Evolutionary conservation across 1,284 basidiomycete genomes (phyloP).

Genomic region (Neonothopanus nambi): DNA sequence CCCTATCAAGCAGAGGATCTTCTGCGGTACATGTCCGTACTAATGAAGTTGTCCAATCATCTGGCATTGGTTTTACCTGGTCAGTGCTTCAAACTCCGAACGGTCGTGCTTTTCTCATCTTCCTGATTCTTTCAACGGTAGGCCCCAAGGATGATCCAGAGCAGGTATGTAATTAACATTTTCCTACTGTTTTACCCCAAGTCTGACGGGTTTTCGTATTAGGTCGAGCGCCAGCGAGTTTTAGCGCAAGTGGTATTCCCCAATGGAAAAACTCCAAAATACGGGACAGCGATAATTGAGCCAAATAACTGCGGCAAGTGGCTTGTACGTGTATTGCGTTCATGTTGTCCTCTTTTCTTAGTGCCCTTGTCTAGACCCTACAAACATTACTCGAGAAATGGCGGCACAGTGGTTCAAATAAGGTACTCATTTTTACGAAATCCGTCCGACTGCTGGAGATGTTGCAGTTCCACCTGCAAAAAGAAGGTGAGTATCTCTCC

Average conservation of each 20-base stretch:
- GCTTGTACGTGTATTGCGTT: no score
- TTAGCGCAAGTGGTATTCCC: slow-evolving; percentile 60
- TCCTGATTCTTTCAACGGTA: slow-evolving; percentile 31
- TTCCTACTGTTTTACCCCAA: neutral
- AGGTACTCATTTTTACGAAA: slow-evolving; percentile 86
- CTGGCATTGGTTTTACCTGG: slow-evolving; percentile 80
- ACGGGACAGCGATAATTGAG: slow-evolving; percentile 58
- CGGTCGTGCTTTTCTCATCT: neutral
- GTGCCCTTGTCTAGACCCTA: slow-evolving; percentile 51
- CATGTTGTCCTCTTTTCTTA: slow-evolving; percentile 11
- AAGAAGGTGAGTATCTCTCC: slow-evolving; percentile 40
- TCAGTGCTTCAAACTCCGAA: slow-evolving; percentile 25
- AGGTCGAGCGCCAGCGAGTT: slow-evolving; percentile 61
- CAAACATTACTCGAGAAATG: slow-evolving; percentile 65
- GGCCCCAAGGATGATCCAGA: slow-evolving; percentile 64
- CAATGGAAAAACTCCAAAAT: slow-evolving; percentile 54
- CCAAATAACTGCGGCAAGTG: slow-evolving; percentile 83
- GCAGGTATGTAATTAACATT: slow-evolving; percentile 47
- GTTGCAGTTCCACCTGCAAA: slow-evolving; percentile 69
- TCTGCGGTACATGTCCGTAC: slow-evolving; percentile 73
- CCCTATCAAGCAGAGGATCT: slow-evolving; percentile 60
- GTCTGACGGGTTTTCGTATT: neutral
- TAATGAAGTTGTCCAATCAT: slow-evolving; percentile 87
- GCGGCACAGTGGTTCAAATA: slow-evolving; percentile 69
- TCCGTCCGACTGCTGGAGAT: slow-evolving; percentile 81